Evolutionary conservation across 192 early-diverging fungal species (phyloP), one percentile per base, ranked within the genome.

Genomic region (Linnemannia zychae): DNA sequence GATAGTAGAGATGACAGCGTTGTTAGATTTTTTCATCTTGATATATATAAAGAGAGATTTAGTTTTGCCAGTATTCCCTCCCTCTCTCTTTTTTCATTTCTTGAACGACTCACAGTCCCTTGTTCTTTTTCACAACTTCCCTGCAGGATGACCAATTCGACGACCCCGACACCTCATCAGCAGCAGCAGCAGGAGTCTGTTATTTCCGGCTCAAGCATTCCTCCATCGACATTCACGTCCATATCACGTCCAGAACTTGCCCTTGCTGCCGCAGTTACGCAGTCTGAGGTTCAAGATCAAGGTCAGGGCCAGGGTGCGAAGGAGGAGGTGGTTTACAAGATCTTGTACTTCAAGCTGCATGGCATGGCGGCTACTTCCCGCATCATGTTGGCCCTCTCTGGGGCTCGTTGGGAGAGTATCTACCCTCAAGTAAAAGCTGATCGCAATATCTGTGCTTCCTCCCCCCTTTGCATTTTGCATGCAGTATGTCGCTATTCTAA

Each of bases 331-430:
- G 48, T 40, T 33, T 84, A 84, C 53, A 70, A 70, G 34, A 71
- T 84, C 20, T 53, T 84, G 2, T 84, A 84, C 31, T 48, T 84
- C 4, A 84, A 84, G 46, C 53, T 84, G 2, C 81, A 84, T 31
- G 81, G 81, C 24, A 74, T 84, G 81, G 81, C 81, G 0, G 81
- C 81, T 0, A 84, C 81, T 2, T 52, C 81, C 1, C 76, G 81
- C 1, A 63, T 70, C 71, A 70, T 82, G 18, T 71, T 82, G 17
- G 74, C 81, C 6, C 50, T 82, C 47, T n/a, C 50, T 9, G 75
- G 75, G 1, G 74, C 68, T 2, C 33, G 37, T 40, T 82, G 81
- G 81, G 75, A 82, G 49, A 77, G 71, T 28, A 67, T 82, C 1
- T 82, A 73, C 44, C 75, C 81, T 1, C 72, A 16, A 0, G 81